Evolutionary conservation across 2,329 filamentous ascomycete species (phyloP).

Genomic region (Metarhizium guizhouense): DNA sequence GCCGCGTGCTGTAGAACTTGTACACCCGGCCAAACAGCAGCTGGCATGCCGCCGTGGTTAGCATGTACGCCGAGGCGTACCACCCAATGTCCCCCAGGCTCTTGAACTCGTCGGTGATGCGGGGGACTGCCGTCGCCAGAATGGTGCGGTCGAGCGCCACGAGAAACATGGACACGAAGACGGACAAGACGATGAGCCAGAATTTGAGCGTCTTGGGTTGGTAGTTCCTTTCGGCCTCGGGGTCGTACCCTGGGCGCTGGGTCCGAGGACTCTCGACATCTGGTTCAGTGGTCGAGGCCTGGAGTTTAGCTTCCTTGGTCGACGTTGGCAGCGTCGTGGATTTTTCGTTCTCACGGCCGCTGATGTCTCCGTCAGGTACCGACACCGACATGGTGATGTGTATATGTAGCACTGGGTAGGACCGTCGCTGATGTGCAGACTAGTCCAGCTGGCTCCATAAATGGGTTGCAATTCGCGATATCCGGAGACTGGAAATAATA

Average conservation of each 20-base stretch:
- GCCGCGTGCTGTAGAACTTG: slow-evolving; percentile 42
- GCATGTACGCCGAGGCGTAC: slow-evolving; percentile 54
- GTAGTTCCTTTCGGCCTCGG: slow-evolving; percentile 33
- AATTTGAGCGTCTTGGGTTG: slow-evolving; percentile 44
- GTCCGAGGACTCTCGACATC: slow-evolving; percentile 10
- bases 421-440: too few relatives aligned
- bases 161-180: slow-evolving; percentile 46
- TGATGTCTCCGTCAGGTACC: background rate
- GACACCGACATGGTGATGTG: background rate
- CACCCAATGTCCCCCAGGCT: slow-evolving; percentile 53
- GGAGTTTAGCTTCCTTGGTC: background rate
- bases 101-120: slow-evolving; percentile 48
- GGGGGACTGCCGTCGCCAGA: slow-evolving; percentile 44
- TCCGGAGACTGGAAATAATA: too few relatives aligned
- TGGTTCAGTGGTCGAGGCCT: slow-evolving; percentile 4
- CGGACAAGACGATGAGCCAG: slow-evolving; percentile 45
- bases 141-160: slow-evolving; percentile 51
- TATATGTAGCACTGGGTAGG: too few relatives aligned
- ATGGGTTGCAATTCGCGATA: too few relatives aligned
- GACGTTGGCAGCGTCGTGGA: background rate
- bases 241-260: slow-evolving; percentile 11
- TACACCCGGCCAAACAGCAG: slow-evolving; percentile 46
- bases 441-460: too few relatives aligned
- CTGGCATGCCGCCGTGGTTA: slow-evolving; percentile 47
- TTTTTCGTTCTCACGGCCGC: background rate